Evolutionary conservation across 345 rosid genomes (phyloP).

Genomic region (Rhizophora apiculata): DNA sequence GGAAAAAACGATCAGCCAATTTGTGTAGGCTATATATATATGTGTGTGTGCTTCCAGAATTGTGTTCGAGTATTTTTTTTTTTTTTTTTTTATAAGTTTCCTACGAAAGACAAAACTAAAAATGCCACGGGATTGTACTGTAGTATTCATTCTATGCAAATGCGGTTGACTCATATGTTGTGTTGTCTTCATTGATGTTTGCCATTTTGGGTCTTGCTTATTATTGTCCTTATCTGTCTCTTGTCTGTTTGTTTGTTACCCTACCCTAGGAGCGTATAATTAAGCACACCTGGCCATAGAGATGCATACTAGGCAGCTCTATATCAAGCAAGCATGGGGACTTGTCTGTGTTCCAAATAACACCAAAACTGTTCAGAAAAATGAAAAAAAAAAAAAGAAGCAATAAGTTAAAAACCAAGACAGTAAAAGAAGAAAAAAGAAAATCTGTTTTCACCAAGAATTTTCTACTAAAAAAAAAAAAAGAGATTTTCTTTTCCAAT

Average conservation of each 20-base stretch:
- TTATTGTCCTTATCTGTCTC: neutral
- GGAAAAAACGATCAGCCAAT: no score
- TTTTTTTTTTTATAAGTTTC: no score
- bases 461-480: no score
- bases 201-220: neutral
- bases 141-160: neutral
- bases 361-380: no score
- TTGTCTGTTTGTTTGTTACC: neutral
- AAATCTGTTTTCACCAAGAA: no score
- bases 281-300: slow-evolving; percentile 9
- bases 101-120: no score
- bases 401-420: no score
- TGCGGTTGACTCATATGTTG: neutral
- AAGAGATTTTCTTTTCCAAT: no score
- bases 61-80: neutral
- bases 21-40: no score
- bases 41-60: no score
- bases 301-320: neutral
- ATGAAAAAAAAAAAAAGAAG: no score
- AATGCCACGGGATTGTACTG: neutral
- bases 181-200: neutral
- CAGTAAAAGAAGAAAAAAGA: no score
- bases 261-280: slow-evolving; percentile 2
- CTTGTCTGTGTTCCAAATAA: neutral
- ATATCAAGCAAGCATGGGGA: neutral